Base-by-base conservation (phyloP, 2,329 filamentous ascomycete species). In the Furcasterigmium furcatum region DNA sequence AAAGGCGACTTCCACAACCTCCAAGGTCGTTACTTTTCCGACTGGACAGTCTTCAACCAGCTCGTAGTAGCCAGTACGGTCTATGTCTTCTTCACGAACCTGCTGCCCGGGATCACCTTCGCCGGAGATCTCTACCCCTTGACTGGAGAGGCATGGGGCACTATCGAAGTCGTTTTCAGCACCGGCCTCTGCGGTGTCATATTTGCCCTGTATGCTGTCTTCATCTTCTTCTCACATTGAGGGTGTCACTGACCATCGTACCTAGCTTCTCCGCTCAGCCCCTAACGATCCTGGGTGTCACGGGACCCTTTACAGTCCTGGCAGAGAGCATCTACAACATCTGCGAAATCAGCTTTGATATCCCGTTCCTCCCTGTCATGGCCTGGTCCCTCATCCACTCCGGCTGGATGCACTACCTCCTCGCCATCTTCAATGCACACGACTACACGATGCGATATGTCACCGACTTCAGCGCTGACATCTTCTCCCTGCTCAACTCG, bases 401-500 rank as follows among this genome's bases (percentile, higher is more conserved):
- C 7, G 77, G 71, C 8, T 86, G 82, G 82, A 77, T 85, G 71
- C 79, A 84, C 56, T 77, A 76, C 52, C 61, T 85, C 4, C 68
- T 86, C 12, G 81, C 82, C 45, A 75, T 84, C 42, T 77, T 85
- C 62, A 85, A 85, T 59, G 82, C 81, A 4, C 81, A 85, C 56
- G 81, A 85, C 60, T 85, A 80, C 78, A 85, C 82, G 0, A 86
- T 85, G 82, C 72, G 78, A 54, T 85, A 85, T 60, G 82, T 86
- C 41, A 86, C 82, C 3, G 80, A 76, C 18, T 85, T 85, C 59
- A 82, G 74, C 48, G 81, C 78, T 36, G 82, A 85, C 58, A 82
- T 85, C 45, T 85, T 85, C 58, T 82, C 80, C 3, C 69, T 86
- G 9, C 65, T 85, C 22, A 85, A 85, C 61, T 82, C 79, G 53